Evolutionary conservation across 768 basidiomycete genomes (phyloP), one percentile per base, ranked within the genome.

Genomic region (Sporobolomyces phaffii): DNA sequence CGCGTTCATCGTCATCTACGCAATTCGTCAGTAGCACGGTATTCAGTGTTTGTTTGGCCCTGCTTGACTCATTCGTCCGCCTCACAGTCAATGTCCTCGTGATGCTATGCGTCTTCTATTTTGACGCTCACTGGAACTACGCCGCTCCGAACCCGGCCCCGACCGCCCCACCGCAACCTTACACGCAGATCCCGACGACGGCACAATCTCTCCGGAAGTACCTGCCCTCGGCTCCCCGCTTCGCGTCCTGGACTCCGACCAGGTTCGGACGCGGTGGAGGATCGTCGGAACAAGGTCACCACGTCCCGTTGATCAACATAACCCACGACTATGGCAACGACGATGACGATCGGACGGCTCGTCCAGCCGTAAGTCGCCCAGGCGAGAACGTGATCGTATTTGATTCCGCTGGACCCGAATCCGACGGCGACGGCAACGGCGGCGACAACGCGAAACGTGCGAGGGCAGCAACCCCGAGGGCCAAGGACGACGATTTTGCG

Each of bases 21-120:
- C 61, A 6, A n/a, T 68, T 29, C 17, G 60, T 68, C 13, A 50
- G 60, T 33, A n/a, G n/a, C n/a, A n/a, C n/a, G n/a, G n/a, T n/a
- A n/a, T n/a, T n/a, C n/a, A n/a, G n/a, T n/a, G n/a, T n/a, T n/a
- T n/a, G n/a, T n/a, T n/a, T n/a, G n/a, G n/a, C n/a, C 20, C 40
- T 10, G 18, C 15, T 4, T n/a, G 44, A 15, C 5, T 29, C 9
- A 17, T 6, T 2, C 24, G 14, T 38, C 1, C 1, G 15, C 3
- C 36, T 14, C 11, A 10, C 50, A 58, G 60, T 58, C 34, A 56
- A 47, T n/a, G 54, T 60, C 38, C 38, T 51, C n/a, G 26, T 57
- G 41, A 24, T 59, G 33, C 45, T 58, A 47, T 4, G n/a, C n/a
- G 36, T 48, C 2, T 48, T 62, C 34, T 49, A 44, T 10, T 62